A percentile compares a stretch with the other conserved stretches of the same genome.
Conservation (phyloP, 2,329 filamentous ascomycete species). For the Colletotrichum sp. region DNA sequence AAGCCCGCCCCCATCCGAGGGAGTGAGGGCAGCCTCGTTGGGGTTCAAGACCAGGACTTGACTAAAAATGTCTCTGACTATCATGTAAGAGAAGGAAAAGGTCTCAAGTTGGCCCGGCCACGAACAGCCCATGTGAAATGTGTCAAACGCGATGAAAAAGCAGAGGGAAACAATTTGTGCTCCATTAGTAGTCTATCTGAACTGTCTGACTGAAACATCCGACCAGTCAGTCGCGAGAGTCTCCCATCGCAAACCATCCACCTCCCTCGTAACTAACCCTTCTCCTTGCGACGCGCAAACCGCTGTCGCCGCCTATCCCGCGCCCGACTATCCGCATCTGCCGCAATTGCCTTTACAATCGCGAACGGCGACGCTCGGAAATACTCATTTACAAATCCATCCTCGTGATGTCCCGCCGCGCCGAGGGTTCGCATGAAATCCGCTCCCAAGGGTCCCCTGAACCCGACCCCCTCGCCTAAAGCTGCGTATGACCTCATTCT, state of each 20-base stretch:
- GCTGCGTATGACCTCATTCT: background rate
- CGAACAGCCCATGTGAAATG: background rate
- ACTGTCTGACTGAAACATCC: background rate
- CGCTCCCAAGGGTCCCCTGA: background rate
- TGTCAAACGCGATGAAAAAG: too few species aligned
- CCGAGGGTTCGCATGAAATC: background rate
- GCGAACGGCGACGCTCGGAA: too few species aligned
- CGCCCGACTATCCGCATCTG: background rate
- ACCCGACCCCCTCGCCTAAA: background rate
- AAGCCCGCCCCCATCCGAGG: background rate
- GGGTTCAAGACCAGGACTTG: background rate
- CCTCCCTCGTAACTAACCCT: rapidly evolving
- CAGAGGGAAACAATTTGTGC: too few species aligned
- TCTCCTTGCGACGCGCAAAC: background rate
- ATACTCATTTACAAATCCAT: background rate
- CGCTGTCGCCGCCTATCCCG: background rate
- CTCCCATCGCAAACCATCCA: background rate
- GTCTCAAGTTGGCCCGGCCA: background rate
- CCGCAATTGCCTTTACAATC: background rate
- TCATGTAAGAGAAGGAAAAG: background rate
- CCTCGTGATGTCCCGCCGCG: background rate
- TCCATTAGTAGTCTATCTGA: too few species aligned
- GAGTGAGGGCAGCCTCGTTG: background rate
- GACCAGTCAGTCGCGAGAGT: background rate
- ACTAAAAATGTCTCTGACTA: background rate